A percentile compares a stretch with the other conserved stretches of the same genome.
Evolutionary conservation across 208 protist species (phyloP).

Genomic region (Tritrichomonas foetus): DNA sequence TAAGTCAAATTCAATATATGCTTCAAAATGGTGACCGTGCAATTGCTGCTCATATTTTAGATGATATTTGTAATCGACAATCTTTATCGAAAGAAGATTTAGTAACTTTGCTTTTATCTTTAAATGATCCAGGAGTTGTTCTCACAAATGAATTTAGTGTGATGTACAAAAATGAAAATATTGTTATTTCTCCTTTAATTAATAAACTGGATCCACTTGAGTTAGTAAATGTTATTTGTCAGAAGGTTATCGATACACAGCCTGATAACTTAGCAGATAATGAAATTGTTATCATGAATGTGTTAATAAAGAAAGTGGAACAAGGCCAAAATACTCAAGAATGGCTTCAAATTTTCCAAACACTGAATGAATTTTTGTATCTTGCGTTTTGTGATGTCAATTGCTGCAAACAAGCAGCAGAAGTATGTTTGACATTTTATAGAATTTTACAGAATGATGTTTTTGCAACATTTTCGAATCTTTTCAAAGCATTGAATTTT

Average conservation of each 20-base stretch:
- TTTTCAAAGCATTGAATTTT: conserved; percentile 23
- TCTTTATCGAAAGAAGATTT: not conserved
- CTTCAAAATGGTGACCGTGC: not conserved
- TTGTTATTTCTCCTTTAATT: not conserved
- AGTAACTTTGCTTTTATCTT: not conserved
- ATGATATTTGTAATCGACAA: not conserved
- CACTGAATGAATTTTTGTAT: conserved; percentile 1
- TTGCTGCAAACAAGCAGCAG: not conserved
- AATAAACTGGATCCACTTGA: not conserved
- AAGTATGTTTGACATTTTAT: conserved; percentile 27
- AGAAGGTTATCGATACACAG: not conserved
- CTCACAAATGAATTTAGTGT: not conserved
- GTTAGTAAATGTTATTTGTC: not conserved
- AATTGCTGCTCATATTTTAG: not conserved
- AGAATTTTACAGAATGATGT: not conserved
- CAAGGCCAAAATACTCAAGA: not conserved
- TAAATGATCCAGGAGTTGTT: not conserved
- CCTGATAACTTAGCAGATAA: not conserved
- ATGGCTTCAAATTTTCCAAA: not conserved
- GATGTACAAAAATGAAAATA: not conserved
- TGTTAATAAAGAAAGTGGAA: not conserved
- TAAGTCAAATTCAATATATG: not conserved
- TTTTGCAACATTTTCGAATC: not conserved
- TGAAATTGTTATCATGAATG: not conserved
- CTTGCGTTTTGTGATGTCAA: conserved; percentile 16